Evolutionary conservation across 106 monocot genomes (phyloP), one percentile per base, ranked within the genome.

Genomic region (Acanthochlamys bracteata): DNA sequence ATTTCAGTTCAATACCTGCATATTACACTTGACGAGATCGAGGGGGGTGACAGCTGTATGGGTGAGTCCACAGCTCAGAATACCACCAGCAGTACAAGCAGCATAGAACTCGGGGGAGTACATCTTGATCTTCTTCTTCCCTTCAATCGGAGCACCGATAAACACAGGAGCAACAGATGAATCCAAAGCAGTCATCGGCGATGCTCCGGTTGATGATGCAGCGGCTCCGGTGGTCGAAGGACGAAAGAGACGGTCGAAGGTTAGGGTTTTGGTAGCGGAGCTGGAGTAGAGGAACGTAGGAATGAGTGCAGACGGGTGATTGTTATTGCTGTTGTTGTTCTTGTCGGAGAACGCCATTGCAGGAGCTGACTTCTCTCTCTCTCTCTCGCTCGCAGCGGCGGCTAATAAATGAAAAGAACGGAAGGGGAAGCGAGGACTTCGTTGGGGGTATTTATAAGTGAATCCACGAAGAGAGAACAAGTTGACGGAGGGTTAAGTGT

Each of bases 1-100:
- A 33, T 33, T 33, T 33, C 33, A 1, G 33, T 33, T 33, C 6
- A 33, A 1, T 33, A 79, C 79, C 79, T 74, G 79, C 79, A 79
- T 79, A 59, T 79, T 79, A 25, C 74, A 74, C 53, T 74, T 79
- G 41, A 79, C 66, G 40, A 79, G 60, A 74, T 79, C 79, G 57
- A 79, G 69, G 7, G 79, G 79, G 4, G 79, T 79, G 26, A 79
- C 69, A 42, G 66, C 42, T 65, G 54, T 74, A 19, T 79, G 79
- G 2, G 79, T 79, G 54, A 74, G 33, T 6, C 79, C 79, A 25
- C 79, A 79, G 65, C 74, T 74, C 25, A 57, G 51, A 53, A 66
- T 74, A n/a, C 79, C 79, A 0, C 69, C 74, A 16, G 20, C 42
- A 39, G 70, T 66, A 55, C 79, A 74, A 21, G 74, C 74, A 17